Conservation (phyloP, 106 monocot genomes). For the Apostasia shenzhenica region DNA sequence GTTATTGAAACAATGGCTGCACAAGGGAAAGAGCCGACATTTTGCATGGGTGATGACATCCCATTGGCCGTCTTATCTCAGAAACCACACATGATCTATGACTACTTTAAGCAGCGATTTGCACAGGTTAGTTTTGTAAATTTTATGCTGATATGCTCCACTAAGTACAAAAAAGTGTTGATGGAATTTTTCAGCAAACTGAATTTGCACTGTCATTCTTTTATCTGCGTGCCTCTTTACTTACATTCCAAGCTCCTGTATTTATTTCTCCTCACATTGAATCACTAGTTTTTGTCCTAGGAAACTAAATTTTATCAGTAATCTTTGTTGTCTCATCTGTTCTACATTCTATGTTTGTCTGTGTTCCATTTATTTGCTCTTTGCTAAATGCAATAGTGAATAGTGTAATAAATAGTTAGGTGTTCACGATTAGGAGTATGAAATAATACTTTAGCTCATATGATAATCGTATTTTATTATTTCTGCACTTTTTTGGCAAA, state of each 20-base stretch:
- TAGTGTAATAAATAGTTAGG: too few relatives aligned
- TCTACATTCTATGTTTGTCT: too few relatives aligned
- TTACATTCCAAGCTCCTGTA: neutral
- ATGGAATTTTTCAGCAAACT: neutral
- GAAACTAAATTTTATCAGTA: too few relatives aligned
- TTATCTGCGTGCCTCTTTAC: too few relatives aligned
- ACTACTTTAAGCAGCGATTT: conserved; percentile 97
- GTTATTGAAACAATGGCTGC: conserved; percentile 98
- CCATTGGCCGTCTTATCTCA: conserved; percentile 83
- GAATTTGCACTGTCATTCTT: neutral
- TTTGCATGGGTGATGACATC: conserved; percentile 99
- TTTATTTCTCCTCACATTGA: neutral
- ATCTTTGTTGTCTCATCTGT: too few relatives aligned
- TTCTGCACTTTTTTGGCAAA: too few relatives aligned
- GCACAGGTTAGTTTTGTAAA: conserved; percentile 60
- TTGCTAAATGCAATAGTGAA: too few relatives aligned
- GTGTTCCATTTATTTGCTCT: too few relatives aligned
- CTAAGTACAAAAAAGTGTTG: too few relatives aligned
- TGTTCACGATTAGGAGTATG: too few relatives aligned
- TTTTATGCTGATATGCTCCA: neutral
- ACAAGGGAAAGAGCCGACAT: conserved; percentile 99
- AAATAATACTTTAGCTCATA: too few relatives aligned
- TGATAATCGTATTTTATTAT: too few relatives aligned
- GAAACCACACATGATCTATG: conserved; percentile 90
- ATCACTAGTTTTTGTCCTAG: neutral